Conservation (phyloP, 2,329 filamentous ascomycete species). For the Calonectria crousiana region DNA sequence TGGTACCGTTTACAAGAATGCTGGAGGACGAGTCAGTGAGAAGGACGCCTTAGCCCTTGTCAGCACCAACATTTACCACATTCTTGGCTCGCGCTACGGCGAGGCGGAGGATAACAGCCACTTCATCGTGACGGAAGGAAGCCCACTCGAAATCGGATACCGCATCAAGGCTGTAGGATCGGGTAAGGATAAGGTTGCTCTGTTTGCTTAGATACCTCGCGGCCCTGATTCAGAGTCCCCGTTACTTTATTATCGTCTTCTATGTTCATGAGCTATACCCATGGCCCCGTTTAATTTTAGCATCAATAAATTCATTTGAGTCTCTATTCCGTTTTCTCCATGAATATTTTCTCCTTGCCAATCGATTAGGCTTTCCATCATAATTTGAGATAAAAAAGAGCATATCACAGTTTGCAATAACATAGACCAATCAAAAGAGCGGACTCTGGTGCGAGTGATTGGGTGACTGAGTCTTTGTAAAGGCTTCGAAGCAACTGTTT, state of each 20-base stretch:
- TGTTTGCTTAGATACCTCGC: constrained; percentile 48
- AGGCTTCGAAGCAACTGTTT: neutral
- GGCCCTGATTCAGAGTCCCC: neutral
- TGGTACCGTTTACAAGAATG: constrained; percentile 70
- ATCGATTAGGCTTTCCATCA: neutral
- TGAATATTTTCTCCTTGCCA: neutral
- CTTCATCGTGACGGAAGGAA: constrained; percentile 74
- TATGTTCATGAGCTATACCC: neutral
- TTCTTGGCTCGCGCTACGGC: constrained; percentile 62
- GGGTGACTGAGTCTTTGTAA: neutral
- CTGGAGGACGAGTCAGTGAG: constrained; percentile 64
- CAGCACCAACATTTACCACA: constrained; percentile 67
- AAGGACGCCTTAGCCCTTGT: constrained; percentile 69
- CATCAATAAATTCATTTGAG: neutral
- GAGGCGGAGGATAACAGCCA: constrained; percentile 52
- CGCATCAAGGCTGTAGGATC: constrained; percentile 65
- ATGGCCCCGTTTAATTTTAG: neutral
- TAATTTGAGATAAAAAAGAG: neutral
- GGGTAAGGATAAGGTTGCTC: constrained; percentile 46
- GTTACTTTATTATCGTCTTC: neutral
- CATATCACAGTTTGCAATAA: neutral
- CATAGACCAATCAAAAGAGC: neutral
- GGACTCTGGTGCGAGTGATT: neutral
- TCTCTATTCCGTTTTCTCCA: neutral
- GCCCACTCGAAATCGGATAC: constrained; percentile 70